Evolutionary conservation across 2,329 filamentous ascomycete genomes (phyloP), one percentile per base, ranked within the genome.

Genomic region (Chalaropsis thielavioides): DNA sequence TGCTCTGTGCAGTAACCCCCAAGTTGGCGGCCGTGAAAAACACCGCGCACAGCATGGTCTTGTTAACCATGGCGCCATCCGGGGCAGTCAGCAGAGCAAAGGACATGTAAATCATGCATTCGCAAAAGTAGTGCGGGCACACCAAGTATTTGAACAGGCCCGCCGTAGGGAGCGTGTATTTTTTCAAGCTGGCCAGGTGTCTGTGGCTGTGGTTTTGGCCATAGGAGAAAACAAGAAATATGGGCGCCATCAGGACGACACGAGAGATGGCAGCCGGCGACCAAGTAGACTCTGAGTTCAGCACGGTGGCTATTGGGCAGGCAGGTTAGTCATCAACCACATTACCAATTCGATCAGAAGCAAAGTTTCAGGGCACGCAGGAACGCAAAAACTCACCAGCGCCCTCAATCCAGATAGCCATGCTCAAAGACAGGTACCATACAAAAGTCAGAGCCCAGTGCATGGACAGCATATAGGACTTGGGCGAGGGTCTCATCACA

Each of bases 111-210:
- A 96, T 83, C 49, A 88, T 73, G 72, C 89, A 92, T 76, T 97
- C 94, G 71, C 87, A 90, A 2, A 88, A 88, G 74, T 97, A 99
- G 75, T 99, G 94, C 19, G 94, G 91, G 70, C 89, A 95, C 46
- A 96, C 76, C 24, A 95, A 74, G 66, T 80, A 78, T 56, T 78
- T 78, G 74, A 97, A 99, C 66, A 88, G 76, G 2, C 86, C 85
- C 67, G 87, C 81, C 1, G 81, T 77, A 0, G 92, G 92, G 27
- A 97, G 79, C 11, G 88, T 88, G 75, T 99, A 97, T 72, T 91
- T 92, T 72, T 84, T 83, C 67, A 94, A 76, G 46, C 81, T 81
- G 51, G 85, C 83, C 22, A 94, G 80, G 70, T 92, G 80, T 64
- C 76, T 76, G 72, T 92, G 89, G 71, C 86, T 89, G 69, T 83